These are phyloP conservation scores for Tuber borchii DNA, from an alignment of 495 filamentous ascomycete genomes.

Conservation along the genomic window DNA sequence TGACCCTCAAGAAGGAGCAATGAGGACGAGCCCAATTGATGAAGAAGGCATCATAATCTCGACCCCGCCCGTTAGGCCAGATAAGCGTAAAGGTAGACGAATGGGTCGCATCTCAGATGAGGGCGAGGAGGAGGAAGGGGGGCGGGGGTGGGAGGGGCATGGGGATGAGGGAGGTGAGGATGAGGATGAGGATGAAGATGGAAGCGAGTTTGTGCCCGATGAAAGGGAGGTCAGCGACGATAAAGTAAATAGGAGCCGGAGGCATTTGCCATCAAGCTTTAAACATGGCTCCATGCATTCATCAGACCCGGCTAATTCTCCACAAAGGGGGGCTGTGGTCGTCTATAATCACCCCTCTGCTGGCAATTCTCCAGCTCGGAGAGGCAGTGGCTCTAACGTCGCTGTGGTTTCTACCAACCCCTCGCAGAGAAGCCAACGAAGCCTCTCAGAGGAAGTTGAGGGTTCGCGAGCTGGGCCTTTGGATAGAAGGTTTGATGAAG, in stretches of 20 bases:
- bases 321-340: background rate
- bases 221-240: background rate
- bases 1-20: conserved; percentile 25
- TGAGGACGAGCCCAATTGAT: conserved; percentile 22
- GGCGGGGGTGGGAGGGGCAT: background rate
- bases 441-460: background rate
- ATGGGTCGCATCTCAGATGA: background rate
- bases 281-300: background rate
- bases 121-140: background rate
- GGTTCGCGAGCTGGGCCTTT: background rate
- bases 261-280: background rate
- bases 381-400: background rate
- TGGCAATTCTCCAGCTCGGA: background rate
- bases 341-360: background rate
- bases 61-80: background rate
- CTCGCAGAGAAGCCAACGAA: background rate
- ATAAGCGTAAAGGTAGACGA: background rate
- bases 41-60: conserved; percentile 3
- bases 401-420: background rate
- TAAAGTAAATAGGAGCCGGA: background rate
- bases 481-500: background rate
- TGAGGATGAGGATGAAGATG: background rate
- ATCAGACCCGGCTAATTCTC: background rate
- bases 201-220: background rate
- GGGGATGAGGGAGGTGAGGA: background rate